Evolutionary conservation across 2,329 filamentous ascomycete genomes (phyloP), one percentile per base, ranked within the genome.

Genomic region (Allantophomopsis lycopodina): DNA sequence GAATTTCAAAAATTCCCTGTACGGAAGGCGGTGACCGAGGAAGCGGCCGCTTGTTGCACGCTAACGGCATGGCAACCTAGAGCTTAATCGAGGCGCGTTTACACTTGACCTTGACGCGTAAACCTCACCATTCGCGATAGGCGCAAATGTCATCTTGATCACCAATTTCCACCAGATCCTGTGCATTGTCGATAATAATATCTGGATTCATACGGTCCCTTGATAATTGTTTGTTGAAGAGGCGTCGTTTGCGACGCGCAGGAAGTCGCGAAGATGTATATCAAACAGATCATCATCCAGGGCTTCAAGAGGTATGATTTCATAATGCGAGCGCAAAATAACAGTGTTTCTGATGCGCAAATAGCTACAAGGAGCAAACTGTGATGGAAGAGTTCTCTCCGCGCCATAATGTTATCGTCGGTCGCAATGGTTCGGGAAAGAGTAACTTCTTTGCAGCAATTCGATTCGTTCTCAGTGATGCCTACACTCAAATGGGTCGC

Each of bases 221-320:
- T 28, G 23, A 28, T 28, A 28, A 10, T 28, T 28, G 23, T 28
- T 28, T 28, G 23, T 28, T 28, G 23, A 28, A 28, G 23, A 28
- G 23, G 23, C 23, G 23, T 28, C 23, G 23, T 28, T 28, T 28
- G 23, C 23, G 23, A 28, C 23, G 23, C 23, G 23, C 35, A n/a
- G 16, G 32, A 18, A 32, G 31, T 35, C 41, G 37, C 50, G 40
- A 70, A 59, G 52, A 94, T 95, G 88, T 91, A 93, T 69, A 95
- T 98, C 73, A 98, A 98, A 64, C 91, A 98, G 68, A 95, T 96
- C 61, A 96, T 95, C 62, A 96, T 98, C 59, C 91, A 98, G 63
- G 91, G 91, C 77, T 98, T 98, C 68, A 98, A 98, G 67, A 95
- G 87, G 87, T 93, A 62, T 50, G 63, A 2, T 10, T 7, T 33